A percentile compares a stretch with the other conserved stretches of the same genome.
Evolutionary conservation across 2,329 filamentous ascomycete species (phyloP).

Genomic region (Fusarium albosuccineum): DNA sequence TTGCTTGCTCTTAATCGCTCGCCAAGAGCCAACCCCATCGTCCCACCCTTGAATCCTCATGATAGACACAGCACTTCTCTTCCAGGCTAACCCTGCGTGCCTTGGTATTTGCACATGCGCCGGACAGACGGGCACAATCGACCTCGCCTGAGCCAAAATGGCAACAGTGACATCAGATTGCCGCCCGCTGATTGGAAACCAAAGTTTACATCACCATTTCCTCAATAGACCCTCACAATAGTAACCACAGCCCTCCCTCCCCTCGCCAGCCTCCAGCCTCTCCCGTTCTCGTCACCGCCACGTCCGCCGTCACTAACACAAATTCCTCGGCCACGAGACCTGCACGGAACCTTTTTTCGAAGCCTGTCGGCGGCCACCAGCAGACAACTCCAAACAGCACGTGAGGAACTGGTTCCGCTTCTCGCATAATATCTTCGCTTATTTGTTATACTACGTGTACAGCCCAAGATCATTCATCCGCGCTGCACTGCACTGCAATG

Average conservation of each 20-base stretch:
- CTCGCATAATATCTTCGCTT: not conserved
- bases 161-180: constrained; percentile 17
- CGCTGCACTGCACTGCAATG: too few species aligned
- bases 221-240: not conserved
- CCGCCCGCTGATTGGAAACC: constrained; percentile 10
- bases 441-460: not conserved
- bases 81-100: too few species aligned
- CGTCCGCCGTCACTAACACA: not conserved
- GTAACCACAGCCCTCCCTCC: not conserved
- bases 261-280: not conserved
- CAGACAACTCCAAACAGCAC: not conserved
- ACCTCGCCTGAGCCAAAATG: not conserved
- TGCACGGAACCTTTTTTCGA: constrained; percentile 35
- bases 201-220: not conserved
- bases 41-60: too few species aligned
- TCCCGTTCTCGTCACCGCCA: constrained; percentile 15
- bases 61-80: too few species aligned
- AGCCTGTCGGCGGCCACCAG: not conserved
- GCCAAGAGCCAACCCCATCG: too few species aligned
- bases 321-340: constrained; percentile 2
- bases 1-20: too few species aligned
- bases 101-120: too few species aligned
- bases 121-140: too few species aligned
- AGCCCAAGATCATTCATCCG: too few species aligned
- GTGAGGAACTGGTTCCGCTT: not conserved